Evolutionary conservation across 108 stramenopile species (phyloP), one percentile per base, ranked within the genome.

Genomic region (Cyclotella sp.): DNA sequence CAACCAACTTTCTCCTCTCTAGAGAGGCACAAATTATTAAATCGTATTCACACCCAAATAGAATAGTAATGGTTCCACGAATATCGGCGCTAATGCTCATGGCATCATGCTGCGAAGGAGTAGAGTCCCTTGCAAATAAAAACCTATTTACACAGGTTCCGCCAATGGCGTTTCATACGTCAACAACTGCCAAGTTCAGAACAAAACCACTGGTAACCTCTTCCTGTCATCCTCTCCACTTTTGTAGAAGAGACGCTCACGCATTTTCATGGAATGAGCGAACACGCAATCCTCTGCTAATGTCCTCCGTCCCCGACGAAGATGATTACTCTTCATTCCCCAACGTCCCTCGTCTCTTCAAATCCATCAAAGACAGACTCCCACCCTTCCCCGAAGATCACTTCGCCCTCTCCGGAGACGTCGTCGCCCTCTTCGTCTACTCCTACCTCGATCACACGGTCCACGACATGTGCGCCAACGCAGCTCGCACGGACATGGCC

Each of bases 331-430:
- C 47, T 30, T 28, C 55, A 27, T 16, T 59, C 15, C 29, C 45
- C 45, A 43, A 43, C 41, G 10, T 71, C 18, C 76, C 75, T n/a
- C 22, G 27, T 15, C 22, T 61, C 41, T 18, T 70, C 30, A 34
- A 75, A 30, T 70, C 44, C 10, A 15, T 59, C 18, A 67, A 81
- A 41, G 27, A 47, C 0, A 47, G 47, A 21, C 68, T 89, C 5
- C 93, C 93, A 16, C 89, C 90, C 11, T 82, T 83, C 16, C 93
- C 93, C 9, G 93, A 92, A 73, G 91, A 94, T 83, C 82, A 80
- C 55, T 81, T 91, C 42, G 85, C 78, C 59, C 74, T 94, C 69
- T 86, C 87, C 10, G 93, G 93, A 30, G 93, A 94, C 62, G 55
- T 94, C 24, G 9, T 75, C n/a, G 82, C 87, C 12, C 81, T 94